Evolutionary conservation across 306 rosid genomes (phyloP).

Genomic region (Corylus avellana): DNA sequence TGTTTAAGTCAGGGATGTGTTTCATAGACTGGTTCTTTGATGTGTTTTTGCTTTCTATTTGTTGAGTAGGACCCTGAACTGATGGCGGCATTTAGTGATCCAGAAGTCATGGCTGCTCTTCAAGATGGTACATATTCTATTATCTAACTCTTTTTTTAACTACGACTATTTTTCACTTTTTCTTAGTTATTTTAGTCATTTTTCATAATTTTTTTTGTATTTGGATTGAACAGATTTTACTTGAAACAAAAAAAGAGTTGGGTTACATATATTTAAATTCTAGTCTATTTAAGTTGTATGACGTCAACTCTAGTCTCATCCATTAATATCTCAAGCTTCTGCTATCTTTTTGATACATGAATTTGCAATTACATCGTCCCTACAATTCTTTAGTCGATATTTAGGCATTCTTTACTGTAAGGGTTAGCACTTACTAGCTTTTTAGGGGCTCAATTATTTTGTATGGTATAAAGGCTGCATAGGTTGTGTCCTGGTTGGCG

Average conservation of each 20-base stretch:
- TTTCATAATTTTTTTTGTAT: neutral
- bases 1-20: neutral
- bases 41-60: conserved; percentile 8
- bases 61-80: conserved; percentile 74
- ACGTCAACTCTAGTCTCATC: neutral
- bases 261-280: neutral
- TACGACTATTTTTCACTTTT: neutral
- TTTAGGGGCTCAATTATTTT: neutral
- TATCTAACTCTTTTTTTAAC: neutral
- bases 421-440: neutral
- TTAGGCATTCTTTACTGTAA: neutral
- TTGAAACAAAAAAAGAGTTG: neutral
- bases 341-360: neutral
- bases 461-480: neutral
- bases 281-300: neutral
- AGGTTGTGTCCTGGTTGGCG: neutral
- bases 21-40: conserved; percentile 5
- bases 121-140: conserved; percentile 68
- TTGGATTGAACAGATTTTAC: neutral
- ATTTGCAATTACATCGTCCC: neutral
- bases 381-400: neutral
- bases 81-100: conserved; percentile 85
- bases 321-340: neutral
- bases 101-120: conserved; percentile 92
- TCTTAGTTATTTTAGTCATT: neutral